phyloP scores from a whole-genome alignment of 495 filamentous ascomycete genomes.

The Penicillium lividum region DNA sequence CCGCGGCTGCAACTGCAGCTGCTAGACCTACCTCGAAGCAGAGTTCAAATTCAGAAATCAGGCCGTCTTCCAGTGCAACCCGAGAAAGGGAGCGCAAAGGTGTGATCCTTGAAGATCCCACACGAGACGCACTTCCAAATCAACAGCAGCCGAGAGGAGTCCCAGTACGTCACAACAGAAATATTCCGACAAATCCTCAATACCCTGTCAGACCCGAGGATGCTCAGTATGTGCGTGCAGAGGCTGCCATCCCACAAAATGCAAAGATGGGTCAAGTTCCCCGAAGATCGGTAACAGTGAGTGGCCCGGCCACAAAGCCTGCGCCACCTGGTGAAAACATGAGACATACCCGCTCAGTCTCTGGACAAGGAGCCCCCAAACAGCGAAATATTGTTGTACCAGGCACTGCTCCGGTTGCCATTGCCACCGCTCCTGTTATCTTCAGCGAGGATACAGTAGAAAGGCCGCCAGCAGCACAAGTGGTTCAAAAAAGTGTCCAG shows the following conservation, averaged over 20 bases:
- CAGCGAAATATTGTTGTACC: conserved; percentile 5
- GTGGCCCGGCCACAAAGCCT: conserved; percentile 23
- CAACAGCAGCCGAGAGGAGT: conserved; percentile 14
- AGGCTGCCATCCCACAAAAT: conserved; percentile 11
- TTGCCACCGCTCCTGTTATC: not conserved
- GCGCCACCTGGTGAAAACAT: conserved; percentile 11
- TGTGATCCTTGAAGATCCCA: conserved; percentile 1
- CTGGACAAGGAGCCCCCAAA: conserved; percentile 15
- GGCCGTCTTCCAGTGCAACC: not conserved
- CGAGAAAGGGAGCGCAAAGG: conserved; percentile 11
- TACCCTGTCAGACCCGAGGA: conserved; percentile 20
- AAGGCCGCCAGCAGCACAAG: conserved; percentile 18
- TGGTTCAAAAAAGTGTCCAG: conserved; percentile 23
- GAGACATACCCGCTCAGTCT: conserved; percentile 16
- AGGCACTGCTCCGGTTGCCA: not conserved
- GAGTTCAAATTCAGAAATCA: conserved; percentile 8
- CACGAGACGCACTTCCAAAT: conserved; percentile 6
- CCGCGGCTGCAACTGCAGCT: conserved; percentile 3
- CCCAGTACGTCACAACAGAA: conserved; percentile 21
- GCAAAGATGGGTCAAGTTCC: conserved; percentile 30
- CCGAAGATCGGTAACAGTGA: conserved; percentile 35
- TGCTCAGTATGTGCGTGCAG: conserved; percentile 20
- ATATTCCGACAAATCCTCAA: conserved; percentile 21
- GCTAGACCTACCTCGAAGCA: conserved; percentile 12
- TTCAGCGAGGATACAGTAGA: conserved; percentile 8